Base-by-base conservation (phyloP, 2,329 filamentous ascomycete genomes). In the Paracoccidioides lutzii region DNA sequence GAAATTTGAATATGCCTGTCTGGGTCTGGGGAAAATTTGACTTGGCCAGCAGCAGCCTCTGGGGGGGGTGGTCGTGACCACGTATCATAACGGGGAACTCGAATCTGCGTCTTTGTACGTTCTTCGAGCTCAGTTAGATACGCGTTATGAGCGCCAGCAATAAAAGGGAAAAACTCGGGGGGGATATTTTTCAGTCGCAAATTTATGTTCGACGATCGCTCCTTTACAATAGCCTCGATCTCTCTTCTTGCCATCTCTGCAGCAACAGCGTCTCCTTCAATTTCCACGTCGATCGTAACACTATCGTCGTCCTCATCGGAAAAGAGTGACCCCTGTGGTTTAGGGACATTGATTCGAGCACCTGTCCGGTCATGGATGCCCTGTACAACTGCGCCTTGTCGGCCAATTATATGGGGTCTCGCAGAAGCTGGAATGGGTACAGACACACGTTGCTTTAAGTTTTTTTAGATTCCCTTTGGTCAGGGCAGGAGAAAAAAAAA, bases 91-190 rank as follows among this genome's bases (percentile, higher is more conserved):
- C 86, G 79, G 45, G 93, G 93, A 49, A 98, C 84, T 56, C 87
- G 82, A 60, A 98, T 79, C 67, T 87, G 85, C 40, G 95, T 78
- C 59, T 88, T 87, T 59, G 85, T 85, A 59, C 81, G 81, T 58
- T 83, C 75, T 70, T 91, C 86, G 53, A 95, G 77, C 41, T 80
- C 79, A 60, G 81, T 78, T 55, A 88, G 73, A 52, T 82, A 75
- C 49, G 80, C 76, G 67, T 90, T 88, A 68, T 86, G 81, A 8
- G 85, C 82, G 51, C 90, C 90, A 30, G 89, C 85, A 69, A 98
- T 85, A 76, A 98, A 98, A 53, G 91, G 91, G 73, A 93, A 98
- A 71, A 93, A 94, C 68, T 95, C 90, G 32, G 89, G 81, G 6
- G 93, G 90, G 58, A 98, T 85, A 51, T 84, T 83, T 70, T 85